Evolutionary conservation across 73 alveolate species (phyloP), one percentile per base, ranked within the genome.

Genomic region (Diophrys sp.): DNA sequence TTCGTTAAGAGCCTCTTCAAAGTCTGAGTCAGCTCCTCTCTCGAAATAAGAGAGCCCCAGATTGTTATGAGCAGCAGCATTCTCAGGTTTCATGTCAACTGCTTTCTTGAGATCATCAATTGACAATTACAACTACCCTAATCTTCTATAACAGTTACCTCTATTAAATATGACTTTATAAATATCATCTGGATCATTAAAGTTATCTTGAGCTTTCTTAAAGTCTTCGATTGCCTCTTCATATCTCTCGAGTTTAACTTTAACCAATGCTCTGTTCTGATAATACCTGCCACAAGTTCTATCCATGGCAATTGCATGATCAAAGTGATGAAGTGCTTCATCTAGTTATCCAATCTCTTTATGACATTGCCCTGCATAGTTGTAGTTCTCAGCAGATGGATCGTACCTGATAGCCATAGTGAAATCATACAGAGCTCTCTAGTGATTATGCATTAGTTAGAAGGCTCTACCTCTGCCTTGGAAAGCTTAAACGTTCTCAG

Each of bases 181-280:
- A 11, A 11, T 44, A 44, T 44, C 62, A 1, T 88, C 54, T 54
- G n/a, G n/a, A n/a, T 94, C 62, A 5, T 44, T 18, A 44, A 44
- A 5, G 18, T 44, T 11, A 1, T 74, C 69, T 29, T 77, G 24
- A 31, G 85, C 85, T 23, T 77, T 23, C 78, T 56, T 74, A 66
- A 87, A 94, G 72, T 94, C 98, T 14, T 92, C 94, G 11, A 91
- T 80, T 24, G 98, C 97, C 31, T 85, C 91, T 54, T 92, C 90
- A 29, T 29, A 78, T 31, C 87, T 73, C 53, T 88, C 93, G 68
- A 92, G 72, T 75, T 90, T 81, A 8, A 89, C 80, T 80, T 92
- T 92, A 32, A 94, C 96, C 54, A 88, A 33, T 11, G 97, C 98
- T 87, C 97, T 78, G 70, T 82, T 84, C 80, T 86, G 89, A 56